phyloP scores from a whole-genome alignment of 2,329 filamentous ascomycete species.

The Rosellinia necatrix region DNA sequence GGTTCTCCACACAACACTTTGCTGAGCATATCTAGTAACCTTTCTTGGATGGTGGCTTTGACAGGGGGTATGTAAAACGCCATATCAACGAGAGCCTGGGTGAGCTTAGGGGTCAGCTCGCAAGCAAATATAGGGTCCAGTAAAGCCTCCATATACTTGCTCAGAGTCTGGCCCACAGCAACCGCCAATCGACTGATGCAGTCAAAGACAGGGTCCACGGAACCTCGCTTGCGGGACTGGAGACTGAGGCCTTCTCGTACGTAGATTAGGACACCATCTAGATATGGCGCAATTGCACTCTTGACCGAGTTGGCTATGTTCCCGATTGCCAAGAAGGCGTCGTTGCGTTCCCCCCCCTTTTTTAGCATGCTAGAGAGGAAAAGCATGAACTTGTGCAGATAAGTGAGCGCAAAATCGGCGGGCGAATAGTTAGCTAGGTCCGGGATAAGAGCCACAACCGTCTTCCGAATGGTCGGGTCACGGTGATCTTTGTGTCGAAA shows the following conservation, averaged over 20 bases:
- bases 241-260: conserved; percentile 88
- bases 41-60: conserved; percentile 89
- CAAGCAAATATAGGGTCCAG: conserved; percentile 97
- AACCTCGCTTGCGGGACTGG: conserved; percentile 70
- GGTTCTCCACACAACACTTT: conserved; percentile 89
- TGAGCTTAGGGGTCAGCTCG: conserved; percentile 89
- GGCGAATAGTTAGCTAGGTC: conserved; percentile 92
- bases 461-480: conserved; percentile 83
- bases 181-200: conserved; percentile 97
- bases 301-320: conserved; percentile 96
- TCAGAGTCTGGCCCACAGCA: conserved; percentile 92
- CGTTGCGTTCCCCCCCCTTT: conserved; percentile 90
- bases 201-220: conserved; percentile 85
- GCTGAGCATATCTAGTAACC: conserved; percentile 91
- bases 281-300: conserved; percentile 90
- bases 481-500: conserved; percentile 91
- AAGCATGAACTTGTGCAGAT: conserved; percentile 96
- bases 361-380: conserved; percentile 93
- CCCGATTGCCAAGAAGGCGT: conserved; percentile 93
- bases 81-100: conserved; percentile 96
- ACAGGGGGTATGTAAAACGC: conserved; percentile 97
- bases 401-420: conserved; percentile 82
- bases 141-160: conserved; percentile 96
- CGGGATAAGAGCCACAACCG: conserved; percentile 89
- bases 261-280: conserved; percentile 91